These are phyloP conservation scores for Fusarium subglutinans DNA, from an alignment of 2,329 filamentous ascomycete genomes.

Conservation along the genomic window DNA sequence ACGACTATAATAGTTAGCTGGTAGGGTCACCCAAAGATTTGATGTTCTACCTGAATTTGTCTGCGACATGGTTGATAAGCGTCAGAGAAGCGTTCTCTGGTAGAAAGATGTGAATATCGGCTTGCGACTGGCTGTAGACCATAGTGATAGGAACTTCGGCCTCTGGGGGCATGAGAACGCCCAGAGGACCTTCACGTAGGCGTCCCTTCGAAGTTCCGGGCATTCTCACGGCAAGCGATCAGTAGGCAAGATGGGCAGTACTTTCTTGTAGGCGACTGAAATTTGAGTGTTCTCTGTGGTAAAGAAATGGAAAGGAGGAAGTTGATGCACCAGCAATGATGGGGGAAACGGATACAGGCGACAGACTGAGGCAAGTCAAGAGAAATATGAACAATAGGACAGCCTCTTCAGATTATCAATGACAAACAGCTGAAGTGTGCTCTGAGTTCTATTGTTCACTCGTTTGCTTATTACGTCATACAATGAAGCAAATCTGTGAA, in stretches of 20 bases:
- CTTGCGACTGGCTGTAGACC: constrained; percentile 33
- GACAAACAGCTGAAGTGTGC: neutral
- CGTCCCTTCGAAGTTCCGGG: neutral
- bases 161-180: neutral
- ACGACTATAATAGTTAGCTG: constrained; percentile 22
- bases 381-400: neutral
- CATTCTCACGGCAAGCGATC: neutral
- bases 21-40: neutral
- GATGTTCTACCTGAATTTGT: constrained; percentile 39
- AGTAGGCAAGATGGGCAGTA: neutral
- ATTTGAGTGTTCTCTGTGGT: neutral
- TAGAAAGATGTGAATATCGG: constrained; percentile 42
- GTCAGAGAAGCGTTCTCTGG: constrained; percentile 29
- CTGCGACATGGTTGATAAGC: constrained; percentile 33
- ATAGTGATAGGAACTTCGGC: constrained; percentile 38
- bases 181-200: neutral
- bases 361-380: neutral
- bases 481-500: neutral
- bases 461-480: neutral
- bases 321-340: neutral
- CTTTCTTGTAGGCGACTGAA: neutral
- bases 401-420: neutral
- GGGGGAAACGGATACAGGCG: neutral
- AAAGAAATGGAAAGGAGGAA: neutral
- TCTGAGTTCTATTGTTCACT: neutral